Percentiles rank a stretch among this genome's conserved stretches.
phyloP scores from a whole-genome alignment of 257 asterid species.

The Fraxinus excelsior region DNA sequence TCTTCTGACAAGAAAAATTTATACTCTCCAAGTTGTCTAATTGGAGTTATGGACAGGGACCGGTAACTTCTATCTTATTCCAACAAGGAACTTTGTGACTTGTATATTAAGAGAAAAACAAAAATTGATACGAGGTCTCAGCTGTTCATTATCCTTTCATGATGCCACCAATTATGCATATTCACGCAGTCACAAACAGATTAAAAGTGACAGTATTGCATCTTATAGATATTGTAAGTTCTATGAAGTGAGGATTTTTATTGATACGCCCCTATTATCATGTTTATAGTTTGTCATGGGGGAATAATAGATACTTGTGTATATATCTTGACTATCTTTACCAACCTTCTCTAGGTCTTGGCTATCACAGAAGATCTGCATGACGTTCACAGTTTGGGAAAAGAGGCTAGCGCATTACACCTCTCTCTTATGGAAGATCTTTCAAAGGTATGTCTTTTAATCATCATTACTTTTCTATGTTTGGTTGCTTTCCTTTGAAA shows the following conservation, averaged over 20 bases:
- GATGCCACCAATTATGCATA: constrained; percentile 1
- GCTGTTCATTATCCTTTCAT: constrained; percentile 13
- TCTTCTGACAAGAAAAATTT: not conserved
- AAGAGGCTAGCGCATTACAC: constrained; percentile 91
- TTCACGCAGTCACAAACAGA: not conserved
- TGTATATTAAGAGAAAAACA: not conserved
- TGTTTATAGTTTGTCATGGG: not conserved
- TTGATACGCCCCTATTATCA: not conserved
- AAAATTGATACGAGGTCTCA: not conserved
- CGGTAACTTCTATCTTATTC: not conserved
- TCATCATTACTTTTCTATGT: constrained; percentile 14
- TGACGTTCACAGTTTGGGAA: constrained; percentile 88
- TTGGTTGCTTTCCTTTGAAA: constrained; percentile 19
- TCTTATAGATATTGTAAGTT: not conserved
- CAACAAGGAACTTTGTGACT: not conserved
- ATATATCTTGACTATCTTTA: not conserved
- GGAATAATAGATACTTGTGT: not conserved
- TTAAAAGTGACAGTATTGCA: not conserved
- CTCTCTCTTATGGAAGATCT: constrained; percentile 77
- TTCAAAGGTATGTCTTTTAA: constrained; percentile 62
- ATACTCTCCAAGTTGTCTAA: not conserved
- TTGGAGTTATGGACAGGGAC: not conserved
- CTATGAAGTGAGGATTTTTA: not conserved
- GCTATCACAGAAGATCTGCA: constrained; percentile 95
- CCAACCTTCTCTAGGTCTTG: constrained; percentile 61